These are phyloP conservation scores for Salix dunnii DNA, from an alignment of 345 rosid species.

Conservation along the genomic window DNA sequence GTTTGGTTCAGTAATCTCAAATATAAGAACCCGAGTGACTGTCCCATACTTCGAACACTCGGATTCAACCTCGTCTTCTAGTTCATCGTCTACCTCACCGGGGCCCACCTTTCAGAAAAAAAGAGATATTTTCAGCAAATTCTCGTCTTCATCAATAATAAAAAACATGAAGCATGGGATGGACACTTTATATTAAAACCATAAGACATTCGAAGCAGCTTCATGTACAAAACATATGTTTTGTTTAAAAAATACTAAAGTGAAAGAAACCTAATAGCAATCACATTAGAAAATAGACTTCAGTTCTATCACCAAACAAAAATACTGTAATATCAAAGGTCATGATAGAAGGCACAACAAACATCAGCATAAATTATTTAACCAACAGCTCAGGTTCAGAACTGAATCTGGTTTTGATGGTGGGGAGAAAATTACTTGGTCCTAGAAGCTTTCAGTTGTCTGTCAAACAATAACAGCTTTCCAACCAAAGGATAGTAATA, in stretches of 20 bases:
- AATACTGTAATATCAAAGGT: background rate
- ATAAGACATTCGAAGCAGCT: background rate
- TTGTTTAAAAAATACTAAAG: background rate
- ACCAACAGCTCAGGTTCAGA: background rate
- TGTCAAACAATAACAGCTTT: background rate
- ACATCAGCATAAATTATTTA: background rate
- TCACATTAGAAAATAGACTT: background rate
- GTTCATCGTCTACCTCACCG: slow-evolving; percentile 96
- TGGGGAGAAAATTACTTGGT: too few relatives aligned
- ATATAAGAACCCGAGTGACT: slow-evolving; percentile 90
- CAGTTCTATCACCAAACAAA: background rate
- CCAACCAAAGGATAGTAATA: background rate
- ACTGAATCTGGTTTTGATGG: background rate
- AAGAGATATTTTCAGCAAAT: slow-evolving; percentile 10
- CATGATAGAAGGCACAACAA: background rate
- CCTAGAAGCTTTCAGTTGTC: background rate
- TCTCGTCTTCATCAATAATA: background rate
- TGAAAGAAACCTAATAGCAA: background rate
- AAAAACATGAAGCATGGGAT: background rate
- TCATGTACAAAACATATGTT: background rate
- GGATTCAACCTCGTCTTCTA: slow-evolving; percentile 93
- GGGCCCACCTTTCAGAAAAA: slow-evolving; percentile 76
- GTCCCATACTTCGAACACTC: slow-evolving; percentile 91
- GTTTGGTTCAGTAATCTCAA: slow-evolving; percentile 88
- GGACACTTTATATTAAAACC: background rate